These are phyloP conservation scores for Rhododendron ovatum DNA, from an alignment of 148 eudicot genomes.

Conservation along the genomic window DNA sequence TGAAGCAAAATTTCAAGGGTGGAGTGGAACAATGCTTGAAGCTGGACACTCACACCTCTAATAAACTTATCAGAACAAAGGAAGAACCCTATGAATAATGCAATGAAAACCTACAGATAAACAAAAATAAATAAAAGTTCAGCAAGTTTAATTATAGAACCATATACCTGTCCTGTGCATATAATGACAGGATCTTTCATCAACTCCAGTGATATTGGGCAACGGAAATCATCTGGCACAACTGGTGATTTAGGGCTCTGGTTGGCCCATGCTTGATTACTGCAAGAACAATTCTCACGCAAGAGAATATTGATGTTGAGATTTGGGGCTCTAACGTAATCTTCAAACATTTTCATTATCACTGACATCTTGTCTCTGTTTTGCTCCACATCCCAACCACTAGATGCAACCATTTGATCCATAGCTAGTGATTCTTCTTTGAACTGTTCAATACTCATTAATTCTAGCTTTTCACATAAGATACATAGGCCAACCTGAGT, in stretches of 20 bases:
- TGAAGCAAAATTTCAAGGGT: not conserved
- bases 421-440: constrained; percentile 8
- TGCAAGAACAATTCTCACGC: not conserved
- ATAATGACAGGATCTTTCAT: constrained; percentile 17
- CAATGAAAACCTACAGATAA: not conserved
- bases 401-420: not conserved
- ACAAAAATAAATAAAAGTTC: not conserved
- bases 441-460: constrained; percentile 5
- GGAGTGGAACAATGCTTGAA: not conserved
- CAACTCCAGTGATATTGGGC: constrained; percentile 17
- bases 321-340: not conserved
- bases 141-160: not conserved
- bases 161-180: constrained; percentile 13
- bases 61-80: not conserved
- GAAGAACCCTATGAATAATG: not conserved
- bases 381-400: constrained; percentile 1
- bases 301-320: not conserved
- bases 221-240: constrained; percentile 15
- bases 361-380: not conserved
- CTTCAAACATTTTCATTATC: constrained; percentile 11
- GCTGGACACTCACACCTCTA: not conserved
- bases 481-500: not conserved
- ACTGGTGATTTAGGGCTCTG: constrained; percentile 5
- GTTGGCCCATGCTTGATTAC: constrained; percentile 2
- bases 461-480: constrained; percentile 13